These are phyloP conservation scores for Metschnikowia gruessii DNA, from an alignment of 805 yeast genomes.

Conservation along the genomic window DNA sequence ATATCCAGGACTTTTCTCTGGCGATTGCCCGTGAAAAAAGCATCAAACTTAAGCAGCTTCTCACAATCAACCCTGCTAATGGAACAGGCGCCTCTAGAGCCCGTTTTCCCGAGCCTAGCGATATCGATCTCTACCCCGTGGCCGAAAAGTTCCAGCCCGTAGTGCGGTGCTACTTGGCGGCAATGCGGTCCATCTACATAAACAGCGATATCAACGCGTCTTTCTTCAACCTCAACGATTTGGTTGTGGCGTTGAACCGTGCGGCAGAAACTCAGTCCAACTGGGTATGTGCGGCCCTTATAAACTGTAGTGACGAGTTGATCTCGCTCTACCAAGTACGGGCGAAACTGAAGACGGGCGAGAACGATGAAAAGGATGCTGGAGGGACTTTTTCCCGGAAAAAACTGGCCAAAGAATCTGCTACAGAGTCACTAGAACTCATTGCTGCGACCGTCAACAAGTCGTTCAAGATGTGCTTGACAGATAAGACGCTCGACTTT, in stretches of 20 bases:
- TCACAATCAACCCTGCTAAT: constrained; percentile 36
- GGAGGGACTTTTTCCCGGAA: too few species aligned
- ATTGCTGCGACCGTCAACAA: constrained; percentile 66
- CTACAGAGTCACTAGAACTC: constrained; percentile 37
- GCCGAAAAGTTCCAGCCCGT: constrained; percentile 36
- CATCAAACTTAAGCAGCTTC: constrained; percentile 21
- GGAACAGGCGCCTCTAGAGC: constrained; percentile 32
- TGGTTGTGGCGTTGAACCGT: constrained; percentile 47
- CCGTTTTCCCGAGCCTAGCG: constrained; percentile 35
- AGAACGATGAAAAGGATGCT: constrained; percentile 10
- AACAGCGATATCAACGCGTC: constrained; percentile 33
- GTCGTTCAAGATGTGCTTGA: constrained; percentile 72
- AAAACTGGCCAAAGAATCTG: constrained; percentile 6
- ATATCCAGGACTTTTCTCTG: constrained; percentile 22
- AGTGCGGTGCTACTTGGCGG: constrained; percentile 28
- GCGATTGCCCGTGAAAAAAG: constrained; percentile 23
- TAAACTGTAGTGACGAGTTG: constrained; percentile 40
- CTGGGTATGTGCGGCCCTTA: constrained; percentile 50
- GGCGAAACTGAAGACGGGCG: constrained; percentile 26
- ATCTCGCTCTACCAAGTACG: constrained; percentile 39
- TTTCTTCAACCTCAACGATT: constrained; percentile 35
- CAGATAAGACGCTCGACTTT: constrained; percentile 64
- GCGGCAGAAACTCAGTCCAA: constrained; percentile 51
- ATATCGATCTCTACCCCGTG: constrained; percentile 38
- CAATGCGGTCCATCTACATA: constrained; percentile 35